These are phyloP conservation scores for Ophiocordyceps camponoti-leonardi DNA, from an alignment of 2,329 filamentous ascomycete species.

Conservation along the genomic window DNA sequence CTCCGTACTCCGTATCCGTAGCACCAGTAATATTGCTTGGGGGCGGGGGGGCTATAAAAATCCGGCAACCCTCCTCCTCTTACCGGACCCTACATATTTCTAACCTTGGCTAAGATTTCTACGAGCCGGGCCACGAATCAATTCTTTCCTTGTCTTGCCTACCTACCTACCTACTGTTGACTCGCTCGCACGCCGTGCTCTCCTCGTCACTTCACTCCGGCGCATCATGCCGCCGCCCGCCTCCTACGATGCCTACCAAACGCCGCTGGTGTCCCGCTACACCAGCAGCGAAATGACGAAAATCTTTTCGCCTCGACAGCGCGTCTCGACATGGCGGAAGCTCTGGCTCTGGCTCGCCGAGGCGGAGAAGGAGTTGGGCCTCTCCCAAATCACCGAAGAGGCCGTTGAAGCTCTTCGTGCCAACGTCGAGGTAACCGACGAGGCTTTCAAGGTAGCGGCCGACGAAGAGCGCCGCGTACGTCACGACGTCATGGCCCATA, in stretches of 20 bases:
- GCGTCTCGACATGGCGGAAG: slow-evolving; percentile 65
- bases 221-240: background rate
- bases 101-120: too few relatives aligned
- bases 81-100: too few relatives aligned
- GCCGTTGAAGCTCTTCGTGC: slow-evolving; percentile 62
- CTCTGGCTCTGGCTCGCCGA: slow-evolving; percentile 79
- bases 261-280: slow-evolving; percentile 1
- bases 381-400: slow-evolving; percentile 51
- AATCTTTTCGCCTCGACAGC: slow-evolving; percentile 62
- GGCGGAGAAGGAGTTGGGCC: slow-evolving; percentile 63
- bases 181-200: too few relatives aligned
- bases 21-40: too few relatives aligned
- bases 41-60: too few relatives aligned
- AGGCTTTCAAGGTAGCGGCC: slow-evolving; percentile 57
- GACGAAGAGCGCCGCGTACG: slow-evolving; percentile 60
- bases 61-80: too few relatives aligned
- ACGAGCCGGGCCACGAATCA: too few relatives aligned
- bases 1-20: too few relatives aligned
- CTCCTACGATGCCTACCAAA: slow-evolving; percentile 1
- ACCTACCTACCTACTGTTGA: too few relatives aligned
- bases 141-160: too few relatives aligned
- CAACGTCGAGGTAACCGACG: slow-evolving; percentile 58
- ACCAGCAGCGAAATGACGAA: slow-evolving; percentile 47
- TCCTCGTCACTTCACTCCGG: too few relatives aligned
- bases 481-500: slow-evolving; percentile 51